Percentiles rank a stretch among this genome's conserved stretches.
Evolutionary conservation across 2,329 filamentous ascomycete genomes (phyloP).

Genomic region (Microcyclospora tardicrescens): DNA sequence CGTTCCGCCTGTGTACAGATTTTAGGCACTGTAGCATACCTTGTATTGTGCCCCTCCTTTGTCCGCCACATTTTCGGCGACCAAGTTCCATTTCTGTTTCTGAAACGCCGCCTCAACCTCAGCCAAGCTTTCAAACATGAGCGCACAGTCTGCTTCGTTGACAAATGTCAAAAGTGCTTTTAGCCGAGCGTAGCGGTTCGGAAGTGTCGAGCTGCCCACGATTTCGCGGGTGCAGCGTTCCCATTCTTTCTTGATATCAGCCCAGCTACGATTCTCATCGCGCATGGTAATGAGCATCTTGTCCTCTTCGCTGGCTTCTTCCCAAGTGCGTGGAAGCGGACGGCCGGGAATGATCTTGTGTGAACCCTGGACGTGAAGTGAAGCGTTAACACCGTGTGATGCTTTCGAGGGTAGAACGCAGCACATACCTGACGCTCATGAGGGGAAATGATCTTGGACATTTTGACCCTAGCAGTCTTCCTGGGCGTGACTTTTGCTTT

Average conservation of each 20-base stretch:
- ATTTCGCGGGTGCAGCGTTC: constrained; percentile 21
- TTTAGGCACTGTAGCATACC: constrained; percentile 1
- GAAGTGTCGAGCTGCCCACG: constrained; percentile 24
- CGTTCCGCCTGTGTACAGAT: background rate
- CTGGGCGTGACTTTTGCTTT: too few relatives aligned
- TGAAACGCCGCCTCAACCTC: constrained; percentile 29
- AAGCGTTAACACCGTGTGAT: too few relatives aligned
- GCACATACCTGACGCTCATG: too few relatives aligned
- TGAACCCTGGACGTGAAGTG: too few relatives aligned
- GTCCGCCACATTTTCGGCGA: constrained; percentile 21
- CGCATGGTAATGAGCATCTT: constrained; percentile 17
- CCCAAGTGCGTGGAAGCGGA: constrained; percentile 5
- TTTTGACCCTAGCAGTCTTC: too few relatives aligned
- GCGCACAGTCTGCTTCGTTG: constrained; percentile 22
- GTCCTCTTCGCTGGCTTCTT: constrained; percentile 19
- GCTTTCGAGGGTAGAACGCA: too few relatives aligned
- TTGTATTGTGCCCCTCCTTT: constrained; percentile 22
- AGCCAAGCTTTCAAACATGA: constrained; percentile 24
- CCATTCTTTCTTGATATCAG: constrained; percentile 15
- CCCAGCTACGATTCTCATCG: constrained; percentile 16
- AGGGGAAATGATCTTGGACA: too few relatives aligned
- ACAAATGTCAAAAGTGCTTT: constrained; percentile 28
- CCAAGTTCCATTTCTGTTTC: constrained; percentile 26
- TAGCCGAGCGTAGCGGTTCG: constrained; percentile 26
- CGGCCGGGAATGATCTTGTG: constrained; percentile 4